Evolutionary conservation across 2,329 filamentous ascomycete genomes (phyloP).

Genomic region (Coniochaeta ligniaria): DNA sequence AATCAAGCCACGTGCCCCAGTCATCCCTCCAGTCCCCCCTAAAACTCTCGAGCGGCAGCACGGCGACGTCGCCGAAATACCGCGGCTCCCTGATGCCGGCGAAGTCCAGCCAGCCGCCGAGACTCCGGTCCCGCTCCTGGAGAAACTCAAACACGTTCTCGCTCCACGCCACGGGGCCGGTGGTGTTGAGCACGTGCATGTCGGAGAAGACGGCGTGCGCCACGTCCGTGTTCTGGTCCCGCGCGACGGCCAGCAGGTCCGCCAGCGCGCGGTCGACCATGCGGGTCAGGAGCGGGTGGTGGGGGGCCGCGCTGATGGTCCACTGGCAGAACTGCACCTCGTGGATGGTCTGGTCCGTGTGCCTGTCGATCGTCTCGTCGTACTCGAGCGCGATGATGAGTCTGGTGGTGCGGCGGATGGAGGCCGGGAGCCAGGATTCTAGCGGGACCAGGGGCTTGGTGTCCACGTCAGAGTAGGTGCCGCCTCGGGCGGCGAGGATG

Average conservation of each 20-base stretch:
- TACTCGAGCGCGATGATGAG: conserved; percentile 6
- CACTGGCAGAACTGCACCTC: conserved; percentile 8
- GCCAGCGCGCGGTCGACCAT: conserved; percentile 1
- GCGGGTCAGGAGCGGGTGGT: conserved; percentile 2
- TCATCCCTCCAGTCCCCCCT: conserved; percentile 3
- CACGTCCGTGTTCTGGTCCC: not conserved
- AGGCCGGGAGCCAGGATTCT: conserved; percentile 1
- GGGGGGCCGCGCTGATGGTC: conserved; percentile 6
- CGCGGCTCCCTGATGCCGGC: not conserved
- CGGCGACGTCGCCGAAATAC: not conserved
- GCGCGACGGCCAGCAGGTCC: conserved; percentile 1
- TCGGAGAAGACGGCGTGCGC: not conserved
- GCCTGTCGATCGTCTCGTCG: conserved; percentile 2
- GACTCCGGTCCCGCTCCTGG: not conserved
- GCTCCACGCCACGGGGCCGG: conserved; percentile 8
- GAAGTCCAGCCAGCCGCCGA: not conserved
- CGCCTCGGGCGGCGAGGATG: conserved; percentile 3
- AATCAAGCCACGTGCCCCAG: not conserved
- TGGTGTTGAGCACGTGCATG: conserved; percentile 6
- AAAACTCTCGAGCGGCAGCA: conserved; percentile 3
- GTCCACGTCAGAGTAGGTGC: conserved; percentile 6
- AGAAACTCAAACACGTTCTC: conserved; percentile 6
- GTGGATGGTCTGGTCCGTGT: not conserved
- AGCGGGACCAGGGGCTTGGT: not conserved
- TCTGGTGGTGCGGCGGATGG: not conserved